phyloP scores from a whole-genome alignment of 768 basidiomycete genomes.

The Panellus pusillus region DNA sequence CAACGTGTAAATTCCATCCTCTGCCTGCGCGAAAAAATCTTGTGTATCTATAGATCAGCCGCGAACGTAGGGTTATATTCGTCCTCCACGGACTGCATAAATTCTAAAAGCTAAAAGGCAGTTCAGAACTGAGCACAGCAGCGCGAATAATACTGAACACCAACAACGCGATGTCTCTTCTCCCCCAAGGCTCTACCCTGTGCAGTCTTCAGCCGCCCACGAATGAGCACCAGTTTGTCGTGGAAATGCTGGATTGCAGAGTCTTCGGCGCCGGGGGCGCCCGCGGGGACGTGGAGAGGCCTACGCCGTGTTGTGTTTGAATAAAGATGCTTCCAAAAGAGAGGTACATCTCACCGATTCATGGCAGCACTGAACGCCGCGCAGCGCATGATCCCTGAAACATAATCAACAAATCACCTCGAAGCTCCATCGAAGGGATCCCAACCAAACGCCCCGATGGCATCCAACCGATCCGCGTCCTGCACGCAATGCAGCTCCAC shows the following conservation, averaged over 20 bases:
- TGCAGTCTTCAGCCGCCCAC: constrained; percentile 73
- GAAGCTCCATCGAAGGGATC: too few species aligned
- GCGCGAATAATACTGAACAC: constrained; percentile 48
- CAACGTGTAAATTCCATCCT: too few species aligned
- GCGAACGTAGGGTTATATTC: constrained; percentile 46
- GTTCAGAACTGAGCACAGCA: constrained; percentile 73
- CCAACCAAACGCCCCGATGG: constrained; percentile 57
- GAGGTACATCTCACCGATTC: constrained; percentile 33
- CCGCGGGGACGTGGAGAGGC: constrained; percentile 47
- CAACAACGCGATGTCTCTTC: constrained; percentile 29
- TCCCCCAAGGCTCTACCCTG: constrained; percentile 67
- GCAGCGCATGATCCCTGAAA: constrained; percentile 53
- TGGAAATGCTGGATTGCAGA: constrained; percentile 82
- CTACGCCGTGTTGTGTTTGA: constrained; percentile 29
- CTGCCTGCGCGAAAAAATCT: too few species aligned
- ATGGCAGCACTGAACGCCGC: constrained; percentile 47
- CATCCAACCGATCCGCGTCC: constrained; percentile 53
- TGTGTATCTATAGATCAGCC: background rate
- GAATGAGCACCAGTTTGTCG: constrained; percentile 81
- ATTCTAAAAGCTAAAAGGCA: constrained; percentile 61
- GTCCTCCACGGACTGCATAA: constrained; percentile 57
- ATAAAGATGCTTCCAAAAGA: background rate
- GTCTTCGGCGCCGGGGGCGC: constrained; percentile 40
- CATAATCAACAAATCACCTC: too few species aligned
- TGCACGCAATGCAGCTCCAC: constrained; percentile 9